A percentile compares a stretch with the other conserved stretches of the same genome.
These are phyloP conservation scores for Naumovozyma baii DNA, from an alignment of 805 yeast genomes.

Conservation along the genomic window DNA sequence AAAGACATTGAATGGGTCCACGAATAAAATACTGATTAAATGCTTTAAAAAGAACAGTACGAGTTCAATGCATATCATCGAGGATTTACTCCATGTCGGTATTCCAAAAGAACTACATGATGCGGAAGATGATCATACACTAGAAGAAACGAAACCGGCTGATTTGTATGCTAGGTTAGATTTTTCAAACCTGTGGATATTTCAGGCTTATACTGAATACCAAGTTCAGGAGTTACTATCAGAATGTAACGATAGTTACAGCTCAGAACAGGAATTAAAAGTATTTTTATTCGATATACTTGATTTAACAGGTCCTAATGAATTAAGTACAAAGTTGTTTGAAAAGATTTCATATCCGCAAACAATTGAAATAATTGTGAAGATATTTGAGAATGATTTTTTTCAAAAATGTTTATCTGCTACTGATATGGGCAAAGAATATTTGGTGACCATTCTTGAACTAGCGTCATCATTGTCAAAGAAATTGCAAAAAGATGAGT, in stretches of 20 bases:
- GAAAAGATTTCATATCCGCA: conserved; percentile 13
- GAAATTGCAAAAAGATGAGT: conserved; percentile 9
- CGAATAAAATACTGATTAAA: conserved; percentile 9
- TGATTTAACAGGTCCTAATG: conserved; percentile 15
- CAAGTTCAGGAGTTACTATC: conserved; percentile 6
- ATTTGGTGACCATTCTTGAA: conserved; percentile 17
- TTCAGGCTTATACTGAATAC: conserved; percentile 21
- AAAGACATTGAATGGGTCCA: conserved; percentile 6
- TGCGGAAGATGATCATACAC: conserved; percentile 5
- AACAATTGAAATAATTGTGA: conserved; percentile 9
- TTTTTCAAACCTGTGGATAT: conserved; percentile 27
- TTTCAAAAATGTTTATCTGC: conserved; percentile 13
- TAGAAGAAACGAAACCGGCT: conserved; percentile 5
- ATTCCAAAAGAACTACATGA: conserved; percentile 1
- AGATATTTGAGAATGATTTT: conserved; percentile 19
- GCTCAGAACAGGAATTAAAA: conserved; percentile 2
- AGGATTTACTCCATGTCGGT: conserved; percentile 4
- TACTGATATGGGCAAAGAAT: conserved; percentile 4
- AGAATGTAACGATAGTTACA: background rate
- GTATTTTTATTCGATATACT: conserved; percentile 17
- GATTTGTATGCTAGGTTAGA: conserved; percentile 16
- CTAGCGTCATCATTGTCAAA: conserved; percentile 17
- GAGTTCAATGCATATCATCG: conserved; percentile 6
- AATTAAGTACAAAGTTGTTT: conserved; percentile 22
- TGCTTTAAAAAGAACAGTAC: conserved; percentile 9